Evolutionary conservation across 768 basidiomycete genomes (phyloP), one percentile per base, ranked within the genome.

Genomic region (Auricularia auricula-judae): DNA sequence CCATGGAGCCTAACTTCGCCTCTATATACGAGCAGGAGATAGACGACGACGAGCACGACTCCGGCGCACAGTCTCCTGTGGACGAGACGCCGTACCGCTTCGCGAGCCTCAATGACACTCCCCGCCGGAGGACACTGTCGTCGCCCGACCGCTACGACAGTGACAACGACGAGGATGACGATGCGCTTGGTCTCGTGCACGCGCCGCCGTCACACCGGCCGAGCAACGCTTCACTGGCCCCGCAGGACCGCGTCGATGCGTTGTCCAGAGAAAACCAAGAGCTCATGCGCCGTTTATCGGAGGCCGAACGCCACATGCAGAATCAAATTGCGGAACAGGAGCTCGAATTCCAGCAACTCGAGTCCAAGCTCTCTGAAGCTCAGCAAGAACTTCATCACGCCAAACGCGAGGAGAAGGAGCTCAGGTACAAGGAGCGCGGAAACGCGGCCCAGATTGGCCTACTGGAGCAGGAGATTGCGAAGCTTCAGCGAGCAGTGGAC

Each of bases 341-440:
- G 73, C 72, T 78, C n/a, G 88, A 93, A 69, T 74, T 95, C 36
- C 88, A 91, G 68, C 89, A 93, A 65, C 82, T 91, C 75, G 87
- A 95, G 70, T 76, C 75, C 4, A 80, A 83, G 42, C 72, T 96
- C 64, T 94, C 97, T 65, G 92, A 97, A 72, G 74, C 87, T 66
- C 78, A 82, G 67, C 82, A 78, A 12, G 95, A 97, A 73, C 78
- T 97, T 5, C 86, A 79, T 14, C 82, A 87, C 4, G 87, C 89
- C 3, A 91, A 92, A 73, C 82, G 91, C 51, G 94, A 98, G 70
- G 94, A 98, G 75, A 97, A 98, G 76, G 95, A 98, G 71, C 75
- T 96, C 68, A 80, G 91, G 59, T 79, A 83, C 11, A 95, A 95
- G 74, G 95, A 97, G 86, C 82, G 86, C 44, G 78, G 83, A 70